Percentiles rank a stretch among this genome's conserved stretches.
Conservation (phyloP, 257 asterid species). For the Solanum tacnaense region DNA sequence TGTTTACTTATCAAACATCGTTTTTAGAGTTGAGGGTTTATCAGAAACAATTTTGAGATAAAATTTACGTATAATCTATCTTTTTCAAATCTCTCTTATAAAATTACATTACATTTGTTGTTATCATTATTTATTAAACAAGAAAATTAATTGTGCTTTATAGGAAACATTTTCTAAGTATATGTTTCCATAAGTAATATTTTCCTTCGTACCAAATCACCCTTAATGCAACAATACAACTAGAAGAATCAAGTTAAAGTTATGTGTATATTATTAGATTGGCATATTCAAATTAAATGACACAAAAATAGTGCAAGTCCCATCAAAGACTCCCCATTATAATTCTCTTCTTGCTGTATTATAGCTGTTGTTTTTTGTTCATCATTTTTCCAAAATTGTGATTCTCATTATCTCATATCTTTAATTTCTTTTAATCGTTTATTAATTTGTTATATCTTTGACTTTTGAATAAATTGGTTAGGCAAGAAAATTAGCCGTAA, state of each 20-base stretch:
- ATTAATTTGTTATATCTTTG: not conserved
- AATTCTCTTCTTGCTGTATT: not conserved
- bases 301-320: not conserved
- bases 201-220: rapidly evolving
- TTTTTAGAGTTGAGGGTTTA: not conserved
- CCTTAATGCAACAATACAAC: not conserved
- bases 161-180: not conserved
- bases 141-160: too few relatives aligned
- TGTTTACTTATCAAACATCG: not conserved
- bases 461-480: not conserved
- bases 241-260: not conserved
- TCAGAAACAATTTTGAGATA: not conserved
- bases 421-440: not conserved
- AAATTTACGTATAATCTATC: not conserved
- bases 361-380: not conserved
- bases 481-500: not conserved
- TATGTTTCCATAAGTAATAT: not conserved
- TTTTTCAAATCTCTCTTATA: not conserved
- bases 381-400: not conserved
- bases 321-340: not conserved
- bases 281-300: not conserved
- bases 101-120: too few relatives aligned
- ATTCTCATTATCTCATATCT: not conserved
- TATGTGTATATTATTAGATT: not conserved
- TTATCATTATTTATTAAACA: too few relatives aligned